Base-by-base conservation (phyloP, 495 filamentous ascomycete genomes). In the Talaromyces proteolyticus region DNA sequence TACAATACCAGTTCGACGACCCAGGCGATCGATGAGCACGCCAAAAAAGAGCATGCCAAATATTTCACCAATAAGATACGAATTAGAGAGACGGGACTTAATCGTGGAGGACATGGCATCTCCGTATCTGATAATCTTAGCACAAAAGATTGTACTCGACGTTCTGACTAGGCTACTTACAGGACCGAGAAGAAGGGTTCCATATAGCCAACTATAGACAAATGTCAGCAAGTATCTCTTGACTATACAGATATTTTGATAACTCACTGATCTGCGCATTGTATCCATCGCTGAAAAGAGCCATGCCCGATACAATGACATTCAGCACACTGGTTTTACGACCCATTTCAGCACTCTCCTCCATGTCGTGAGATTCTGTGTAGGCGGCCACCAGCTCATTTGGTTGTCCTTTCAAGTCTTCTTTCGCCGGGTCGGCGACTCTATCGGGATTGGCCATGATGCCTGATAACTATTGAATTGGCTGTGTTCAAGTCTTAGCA, bases 281-380 rank as follows among this genome's bases (percentile, higher is more conserved):
- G 57, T 72, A 74, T 10, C 70, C 70, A 58, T 74, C 70, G 24
- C 61, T 64, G 54, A 70, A 67, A 1, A 73, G 58, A 14, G 67
- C 70, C 16, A 69, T 26, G 0, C 70, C 68, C 0, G 66, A 52
- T 14, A 71, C 53, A 16, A 71, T 22, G 7, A 70, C 65, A 34
- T 64, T 68, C 17, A 73, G 43, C 7, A 64, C 37, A 11, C 62
- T 58, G 39, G 34, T 45, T 23, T 50, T 57, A 25, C 47, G 42
- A 24, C 23, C 42, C 16, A 49, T 21, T n/a, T 49, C n/a, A 6
- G 29, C 29, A 14, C 26, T 11, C 38, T 53, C 43, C 40, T 58
- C 57, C 1, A 52, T 36, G 16, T 50, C 51, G 46, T 50, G 53
- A 14, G 38, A n/a, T 17, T 56, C 42, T 1, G 53, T 12, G 14